A percentile compares a stretch with the other conserved stretches of the same genome.
Conservation (phyloP, 768 basidiomycete species). For the Piloderma croceum region DNA sequence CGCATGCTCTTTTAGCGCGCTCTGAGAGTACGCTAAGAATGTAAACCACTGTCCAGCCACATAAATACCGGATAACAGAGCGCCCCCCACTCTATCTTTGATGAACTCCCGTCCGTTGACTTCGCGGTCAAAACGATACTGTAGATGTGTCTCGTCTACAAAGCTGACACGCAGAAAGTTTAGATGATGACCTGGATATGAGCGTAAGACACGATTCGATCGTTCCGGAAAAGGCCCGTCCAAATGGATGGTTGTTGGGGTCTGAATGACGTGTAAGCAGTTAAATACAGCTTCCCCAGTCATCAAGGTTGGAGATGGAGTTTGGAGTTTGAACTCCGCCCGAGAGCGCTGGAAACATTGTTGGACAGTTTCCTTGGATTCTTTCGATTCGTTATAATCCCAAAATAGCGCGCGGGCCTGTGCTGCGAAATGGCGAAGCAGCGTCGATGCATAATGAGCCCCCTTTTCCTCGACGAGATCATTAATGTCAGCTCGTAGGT, state of each 20-base stretch:
- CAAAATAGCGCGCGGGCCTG: not conserved
- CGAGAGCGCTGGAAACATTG: conserved; percentile 1
- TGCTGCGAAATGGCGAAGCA: conserved; percentile 37
- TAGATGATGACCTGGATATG: conserved; percentile 38
- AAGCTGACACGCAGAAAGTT: conserved; percentile 62
- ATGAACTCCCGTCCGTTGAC: conserved; percentile 49
- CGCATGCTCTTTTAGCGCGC: conserved; percentile 62
- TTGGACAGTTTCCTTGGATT: not conserved
- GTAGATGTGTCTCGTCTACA: conserved; percentile 50
- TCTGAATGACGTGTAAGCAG: conserved; percentile 43
- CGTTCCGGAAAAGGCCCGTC: conserved; percentile 54
- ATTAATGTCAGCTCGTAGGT: conserved; percentile 32
- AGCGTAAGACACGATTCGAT: conserved; percentile 57
- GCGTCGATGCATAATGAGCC: conserved; percentile 28
- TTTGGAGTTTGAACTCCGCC: conserved; percentile 1
- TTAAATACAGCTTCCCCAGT: conserved; percentile 35
- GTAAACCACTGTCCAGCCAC: conserved; percentile 52
- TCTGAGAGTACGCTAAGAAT: conserved; percentile 71
- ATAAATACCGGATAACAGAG: conserved; percentile 40
- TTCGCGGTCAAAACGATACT: conserved; percentile 52
- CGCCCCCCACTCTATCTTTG: conserved; percentile 38
- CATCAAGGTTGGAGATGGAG: conserved; percentile 8
- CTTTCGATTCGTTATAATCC: conserved; percentile 2
- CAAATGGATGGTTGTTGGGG: conserved; percentile 49
- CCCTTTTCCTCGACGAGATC: conserved; percentile 26